A percentile compares a stretch with the other conserved stretches of the same genome.
Evolutionary conservation across 805 yeast species (phyloP).

Genomic region (Scheffersomyces coipomensis): DNA sequence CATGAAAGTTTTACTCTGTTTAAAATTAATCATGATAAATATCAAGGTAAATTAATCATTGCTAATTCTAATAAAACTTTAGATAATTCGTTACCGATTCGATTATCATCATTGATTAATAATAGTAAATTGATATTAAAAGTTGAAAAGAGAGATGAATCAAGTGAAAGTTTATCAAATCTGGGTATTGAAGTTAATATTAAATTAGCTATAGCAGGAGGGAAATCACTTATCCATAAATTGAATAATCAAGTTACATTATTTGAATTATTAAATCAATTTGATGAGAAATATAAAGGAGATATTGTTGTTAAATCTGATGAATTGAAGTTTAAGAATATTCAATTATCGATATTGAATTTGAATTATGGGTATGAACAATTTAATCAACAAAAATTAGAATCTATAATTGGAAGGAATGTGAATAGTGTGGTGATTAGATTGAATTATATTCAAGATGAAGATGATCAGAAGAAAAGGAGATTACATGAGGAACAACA

Average conservation of each 20-base stretch:
- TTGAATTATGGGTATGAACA: constrained; percentile 7
- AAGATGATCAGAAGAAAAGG: constrained; percentile 5
- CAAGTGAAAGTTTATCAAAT: constrained; percentile 2
- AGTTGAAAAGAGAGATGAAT: constrained; percentile 8
- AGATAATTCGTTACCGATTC: constrained; percentile 30
- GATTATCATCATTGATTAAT: constrained; percentile 30
- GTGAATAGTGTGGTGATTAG: constrained; percentile 23
- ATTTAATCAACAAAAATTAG: constrained; percentile 10
- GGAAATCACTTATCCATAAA: not conserved
- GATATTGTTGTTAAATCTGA: not conserved
- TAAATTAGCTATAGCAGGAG: constrained; percentile 10
- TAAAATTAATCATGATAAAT: constrained; percentile 12
- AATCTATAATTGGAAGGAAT: constrained; percentile 17
- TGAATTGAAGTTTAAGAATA: not conserved
- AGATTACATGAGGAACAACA: constrained; percentile 18
- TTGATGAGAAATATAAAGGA: not conserved
- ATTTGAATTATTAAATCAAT: constrained; percentile 2
- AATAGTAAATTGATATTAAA: constrained; percentile 30
- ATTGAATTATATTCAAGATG: constrained; percentile 14
- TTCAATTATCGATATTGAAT: constrained; percentile 15
- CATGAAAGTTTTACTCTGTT: constrained; percentile 22
- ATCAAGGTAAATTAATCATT: constrained; percentile 25
- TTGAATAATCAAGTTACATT: constrained; percentile 4
- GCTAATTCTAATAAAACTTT: constrained; percentile 25
- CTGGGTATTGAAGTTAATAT: constrained; percentile 11